Conservation (phyloP, 495 filamentous ascomycete genomes). For the Schizothecium vesticola region DNA sequence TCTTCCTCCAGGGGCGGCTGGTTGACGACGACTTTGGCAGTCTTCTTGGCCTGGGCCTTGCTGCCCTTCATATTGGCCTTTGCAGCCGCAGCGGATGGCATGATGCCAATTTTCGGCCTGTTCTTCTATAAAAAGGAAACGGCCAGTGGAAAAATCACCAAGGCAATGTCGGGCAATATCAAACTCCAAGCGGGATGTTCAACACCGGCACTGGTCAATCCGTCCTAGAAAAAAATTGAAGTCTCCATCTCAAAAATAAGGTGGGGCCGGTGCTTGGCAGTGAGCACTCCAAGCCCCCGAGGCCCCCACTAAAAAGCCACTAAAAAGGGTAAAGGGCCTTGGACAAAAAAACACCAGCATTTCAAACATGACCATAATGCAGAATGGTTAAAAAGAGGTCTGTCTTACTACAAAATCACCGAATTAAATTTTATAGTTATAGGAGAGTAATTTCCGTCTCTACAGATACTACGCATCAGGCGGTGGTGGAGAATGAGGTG, state of each 20-base stretch:
- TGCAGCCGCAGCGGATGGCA: slow-evolving; percentile 19
- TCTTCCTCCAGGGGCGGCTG: not conserved
- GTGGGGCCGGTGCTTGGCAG: not conserved
- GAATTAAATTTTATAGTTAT: no score
- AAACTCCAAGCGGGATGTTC: not conserved
- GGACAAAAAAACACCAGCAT: not conserved
- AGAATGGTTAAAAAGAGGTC: not conserved
- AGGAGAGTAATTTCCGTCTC: no score
- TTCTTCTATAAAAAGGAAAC: not conserved
- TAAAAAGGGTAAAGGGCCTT: not conserved
- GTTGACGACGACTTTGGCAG: slow-evolving; percentile 1
- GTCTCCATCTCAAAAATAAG: slow-evolving; percentile 1
- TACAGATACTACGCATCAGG: not conserved
- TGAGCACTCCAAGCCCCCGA: not conserved
- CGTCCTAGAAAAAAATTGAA: not conserved
- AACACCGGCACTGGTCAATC: not conserved
- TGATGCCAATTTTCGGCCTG: not conserved
- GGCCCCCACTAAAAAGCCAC: not conserved
- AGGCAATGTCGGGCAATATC: slow-evolving; percentile 4
- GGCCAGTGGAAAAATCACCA: not conserved
- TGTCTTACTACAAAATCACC: not conserved
- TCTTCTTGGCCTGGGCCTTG: not conserved
- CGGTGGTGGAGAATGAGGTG: not conserved
- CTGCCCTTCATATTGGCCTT: slow-evolving; percentile 10
- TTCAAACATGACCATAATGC: not conserved